Evolutionary conservation across 1,284 basidiomycete genomes (phyloP).

Genomic region (Leccinum glutinopallens): DNA sequence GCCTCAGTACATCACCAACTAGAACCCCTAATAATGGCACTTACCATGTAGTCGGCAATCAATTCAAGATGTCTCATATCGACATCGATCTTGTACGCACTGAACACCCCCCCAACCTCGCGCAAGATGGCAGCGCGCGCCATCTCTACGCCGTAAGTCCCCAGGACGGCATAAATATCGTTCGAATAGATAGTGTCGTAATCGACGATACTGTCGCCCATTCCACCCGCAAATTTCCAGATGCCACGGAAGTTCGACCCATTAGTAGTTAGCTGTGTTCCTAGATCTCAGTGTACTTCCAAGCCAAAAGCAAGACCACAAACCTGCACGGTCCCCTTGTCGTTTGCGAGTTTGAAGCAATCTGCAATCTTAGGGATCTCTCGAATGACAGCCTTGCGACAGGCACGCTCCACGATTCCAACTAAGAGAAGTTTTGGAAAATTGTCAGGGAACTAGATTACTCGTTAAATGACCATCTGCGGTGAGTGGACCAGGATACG

Average conservation of each 20-base stretch:
- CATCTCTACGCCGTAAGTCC: conserved; percentile 97
- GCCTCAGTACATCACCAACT: conserved; percentile 11
- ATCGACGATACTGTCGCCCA: conserved; percentile 72
- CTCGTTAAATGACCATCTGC: conserved; percentile 5
- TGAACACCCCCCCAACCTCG: conserved; percentile 92
- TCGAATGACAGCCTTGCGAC: conserved; percentile 81
- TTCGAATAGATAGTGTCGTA: conserved; percentile 90
- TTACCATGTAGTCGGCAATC: conserved; percentile 98
- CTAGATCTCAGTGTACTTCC: conserved; percentile 5
- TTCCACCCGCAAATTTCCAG: conserved; percentile 81
- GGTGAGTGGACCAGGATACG: conserved; percentile 31
- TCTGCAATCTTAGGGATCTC: conserved; percentile 87
- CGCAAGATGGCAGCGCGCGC: conserved; percentile 90
- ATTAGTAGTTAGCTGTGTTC: conserved; percentile 72
- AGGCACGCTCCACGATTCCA: conserved; percentile 87
- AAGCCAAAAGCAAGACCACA: conserved; percentile 18
- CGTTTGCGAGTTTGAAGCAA: conserved; percentile 65
- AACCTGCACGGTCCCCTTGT: conserved; percentile 57
- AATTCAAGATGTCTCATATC: conserved; percentile 94
- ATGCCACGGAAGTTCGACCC: conserved; percentile 92
- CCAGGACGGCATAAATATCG: conserved; percentile 92
- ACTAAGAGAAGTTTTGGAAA: conserved; percentile 92
- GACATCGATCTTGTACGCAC: conserved; percentile 97
- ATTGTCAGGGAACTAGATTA: conserved; percentile 59
- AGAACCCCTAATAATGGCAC: conserved; percentile 27